phyloP scores from a whole-genome alignment of 2,329 filamentous ascomycete species.

The Calonectria multiphialidica region DNA sequence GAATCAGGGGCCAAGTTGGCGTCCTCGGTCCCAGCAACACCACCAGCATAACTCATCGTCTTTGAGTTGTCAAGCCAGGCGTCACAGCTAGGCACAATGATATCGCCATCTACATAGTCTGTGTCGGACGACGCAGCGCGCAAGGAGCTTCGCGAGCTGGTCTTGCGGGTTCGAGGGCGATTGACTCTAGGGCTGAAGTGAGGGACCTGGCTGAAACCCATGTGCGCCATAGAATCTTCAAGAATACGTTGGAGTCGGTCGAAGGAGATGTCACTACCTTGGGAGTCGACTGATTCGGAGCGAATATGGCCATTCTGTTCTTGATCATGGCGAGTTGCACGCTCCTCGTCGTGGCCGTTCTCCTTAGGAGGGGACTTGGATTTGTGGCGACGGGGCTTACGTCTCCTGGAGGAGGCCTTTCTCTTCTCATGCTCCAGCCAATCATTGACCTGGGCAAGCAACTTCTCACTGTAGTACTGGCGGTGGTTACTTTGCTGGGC shows the following conservation, averaged over 20 bases:
- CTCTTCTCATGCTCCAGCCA: slow-evolving; percentile 87
- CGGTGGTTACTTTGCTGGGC: slow-evolving; percentile 46
- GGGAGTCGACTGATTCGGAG: slow-evolving; percentile 71
- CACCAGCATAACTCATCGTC: slow-evolving; percentile 80
- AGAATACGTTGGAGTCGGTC: slow-evolving; percentile 86
- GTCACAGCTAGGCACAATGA: slow-evolving; percentile 87
- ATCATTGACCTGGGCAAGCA: slow-evolving; percentile 81
- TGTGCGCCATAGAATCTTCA: slow-evolving; percentile 71
- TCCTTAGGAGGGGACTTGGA: slow-evolving; percentile 52
- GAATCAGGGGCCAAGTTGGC: slow-evolving; percentile 46
- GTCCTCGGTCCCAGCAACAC: slow-evolving; percentile 56
- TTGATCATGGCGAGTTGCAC: slow-evolving; percentile 31
- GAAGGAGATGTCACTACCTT: slow-evolving; percentile 79
- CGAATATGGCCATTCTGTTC: slow-evolving; percentile 47
- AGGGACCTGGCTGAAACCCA: slow-evolving; percentile 62
- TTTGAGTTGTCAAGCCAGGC: slow-evolving; percentile 90
- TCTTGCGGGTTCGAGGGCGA: slow-evolving; percentile 55
- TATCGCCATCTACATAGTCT: slow-evolving; percentile 85
- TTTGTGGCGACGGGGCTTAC: slow-evolving; percentile 54
- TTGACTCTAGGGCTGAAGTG: slow-evolving; percentile 55
- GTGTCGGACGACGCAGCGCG: slow-evolving; percentile 81
- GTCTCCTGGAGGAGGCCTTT: slow-evolving; percentile 66
- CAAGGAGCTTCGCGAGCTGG: slow-evolving; percentile 50
- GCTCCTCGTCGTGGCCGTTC: slow-evolving; percentile 32
- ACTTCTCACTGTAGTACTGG: slow-evolving; percentile 62